phyloP scores from a whole-genome alignment of 805 yeast species.

The Groenewaldozyma tartarivorans region DNA sequence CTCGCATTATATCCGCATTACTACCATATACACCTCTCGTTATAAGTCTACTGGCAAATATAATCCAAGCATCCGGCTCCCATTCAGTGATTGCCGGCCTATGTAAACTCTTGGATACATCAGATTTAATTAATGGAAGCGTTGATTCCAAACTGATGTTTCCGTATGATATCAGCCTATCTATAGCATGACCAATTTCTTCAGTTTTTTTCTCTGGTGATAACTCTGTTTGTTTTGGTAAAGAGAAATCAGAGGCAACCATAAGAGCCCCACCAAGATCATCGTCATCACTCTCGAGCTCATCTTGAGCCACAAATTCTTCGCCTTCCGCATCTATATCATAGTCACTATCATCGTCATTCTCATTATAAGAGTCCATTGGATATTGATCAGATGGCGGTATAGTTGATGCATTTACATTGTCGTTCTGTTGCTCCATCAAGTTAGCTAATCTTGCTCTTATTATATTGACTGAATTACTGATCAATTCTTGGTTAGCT shows the following conservation, averaged over 20 bases:
- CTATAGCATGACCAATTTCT: slow-evolving; percentile 14
- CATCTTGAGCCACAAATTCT: slow-evolving; percentile 10
- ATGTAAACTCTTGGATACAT: slow-evolving; percentile 16
- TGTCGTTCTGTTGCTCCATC: slow-evolving; percentile 20
- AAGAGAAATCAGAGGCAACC: slow-evolving; percentile 36
- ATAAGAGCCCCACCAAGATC: slow-evolving; percentile 24
- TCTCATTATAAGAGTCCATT: slow-evolving; percentile 26
- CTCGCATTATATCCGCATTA: slow-evolving; percentile 48
- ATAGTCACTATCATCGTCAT: slow-evolving; percentile 22
- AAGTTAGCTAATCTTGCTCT: slow-evolving; percentile 53
- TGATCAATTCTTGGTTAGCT: slow-evolving; percentile 42
- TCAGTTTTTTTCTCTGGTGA: slow-evolving; percentile 10
- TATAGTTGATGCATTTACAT: slow-evolving; percentile 8
- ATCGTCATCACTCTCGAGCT: slow-evolving; percentile 20
- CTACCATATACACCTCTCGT: slow-evolving; percentile 56
- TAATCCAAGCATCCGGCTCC: slow-evolving; percentile 67
- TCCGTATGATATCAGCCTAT: slow-evolving; percentile 17
- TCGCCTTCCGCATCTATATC: slow-evolving; percentile 14
- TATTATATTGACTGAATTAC: slow-evolving; percentile 61
- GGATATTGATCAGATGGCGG: slow-evolving; percentile 10
- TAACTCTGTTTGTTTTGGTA: slow-evolving; percentile 44
- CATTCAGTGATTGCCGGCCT: slow-evolving; percentile 39
- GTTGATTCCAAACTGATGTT: slow-evolving; percentile 5
- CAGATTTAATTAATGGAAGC: slow-evolving; percentile 12
- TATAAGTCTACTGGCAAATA: slow-evolving; percentile 64